Evolutionary conservation across 331 rosid species (phyloP).

Genomic region (Malus hybrid): DNA sequence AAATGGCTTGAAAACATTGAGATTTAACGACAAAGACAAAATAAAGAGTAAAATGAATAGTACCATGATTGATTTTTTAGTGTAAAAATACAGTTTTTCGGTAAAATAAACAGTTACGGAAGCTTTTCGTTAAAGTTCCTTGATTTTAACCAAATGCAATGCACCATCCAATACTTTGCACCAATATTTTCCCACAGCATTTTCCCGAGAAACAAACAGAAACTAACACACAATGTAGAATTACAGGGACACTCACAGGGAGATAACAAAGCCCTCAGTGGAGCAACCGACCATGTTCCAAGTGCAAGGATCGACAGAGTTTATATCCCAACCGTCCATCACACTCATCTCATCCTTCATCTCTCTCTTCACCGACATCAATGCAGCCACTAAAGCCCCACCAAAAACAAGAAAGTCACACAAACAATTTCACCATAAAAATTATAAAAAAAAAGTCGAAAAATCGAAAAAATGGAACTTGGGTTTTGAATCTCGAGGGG

Average conservation of each 20-base stretch:
- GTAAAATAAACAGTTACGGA: too few species aligned
- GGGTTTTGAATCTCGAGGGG: conserved; percentile 9
- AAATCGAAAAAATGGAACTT: not conserved
- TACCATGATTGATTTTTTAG: too few species aligned
- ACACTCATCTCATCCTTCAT: conserved; percentile 54
- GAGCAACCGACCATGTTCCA: conserved; percentile 95
- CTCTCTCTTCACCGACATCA: conserved; percentile 83
- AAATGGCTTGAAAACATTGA: too few species aligned
- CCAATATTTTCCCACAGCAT: not conserved
- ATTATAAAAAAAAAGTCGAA: not conserved
- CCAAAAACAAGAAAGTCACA: conserved; percentile 5
- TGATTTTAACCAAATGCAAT: not conserved
- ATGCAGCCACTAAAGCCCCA: conserved; percentile 65
- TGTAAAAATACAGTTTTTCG: too few species aligned
- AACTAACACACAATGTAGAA: not conserved
- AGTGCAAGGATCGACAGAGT: conserved; percentile 97
- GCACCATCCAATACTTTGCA: not conserved
- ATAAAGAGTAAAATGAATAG: too few species aligned
- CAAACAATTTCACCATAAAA: not conserved
- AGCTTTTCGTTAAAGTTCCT: not conserved
- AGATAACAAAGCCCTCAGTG: conserved; percentile 61
- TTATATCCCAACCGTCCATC: conserved; percentile 85
- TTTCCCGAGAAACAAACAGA: conserved; percentile 1
- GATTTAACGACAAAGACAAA: too few species aligned
- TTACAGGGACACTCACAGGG: conserved; percentile 51